phyloP scores from a whole-genome alignment of 805 yeast species.

The Phaffomyces opuntiae region DNA sequence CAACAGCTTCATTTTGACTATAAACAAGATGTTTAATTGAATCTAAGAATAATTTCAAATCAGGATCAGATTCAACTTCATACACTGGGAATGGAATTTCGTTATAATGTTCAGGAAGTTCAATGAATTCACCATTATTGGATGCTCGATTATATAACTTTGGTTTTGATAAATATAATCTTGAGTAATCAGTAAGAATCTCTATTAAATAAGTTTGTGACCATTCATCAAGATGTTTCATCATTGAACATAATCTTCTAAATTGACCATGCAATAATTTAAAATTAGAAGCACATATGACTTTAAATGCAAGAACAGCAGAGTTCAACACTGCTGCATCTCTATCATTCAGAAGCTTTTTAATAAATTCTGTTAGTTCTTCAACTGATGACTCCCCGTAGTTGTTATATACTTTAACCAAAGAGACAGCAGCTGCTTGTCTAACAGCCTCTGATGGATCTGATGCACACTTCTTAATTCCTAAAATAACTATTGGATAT shows the following conservation, averaged over 20 bases:
- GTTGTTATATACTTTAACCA: slow-evolving; percentile 47
- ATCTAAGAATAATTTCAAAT: slow-evolving; percentile 47
- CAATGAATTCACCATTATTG: slow-evolving; percentile 22
- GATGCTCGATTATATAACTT: slow-evolving; percentile 29
- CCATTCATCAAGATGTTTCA: slow-evolving; percentile 63
- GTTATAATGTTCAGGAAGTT: slow-evolving; percentile 38
- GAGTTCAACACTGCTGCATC: slow-evolving; percentile 63
- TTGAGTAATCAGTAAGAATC: slow-evolving; percentile 57
- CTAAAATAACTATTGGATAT: slow-evolving; percentile 67
- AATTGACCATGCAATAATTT: slow-evolving; percentile 67
- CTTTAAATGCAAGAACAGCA: slow-evolving; percentile 51
- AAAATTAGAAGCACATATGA: slow-evolving; percentile 48
- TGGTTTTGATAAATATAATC: slow-evolving; percentile 54
- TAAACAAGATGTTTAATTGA: slow-evolving; percentile 40
- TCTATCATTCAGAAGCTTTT: slow-evolving; percentile 54
- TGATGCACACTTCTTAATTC: slow-evolving; percentile 56
- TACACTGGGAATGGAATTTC: slow-evolving; percentile 32
- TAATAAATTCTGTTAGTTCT: slow-evolving; percentile 45
- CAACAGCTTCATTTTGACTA: slow-evolving; percentile 51
- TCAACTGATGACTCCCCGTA: slow-evolving; percentile 36
- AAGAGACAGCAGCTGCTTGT: slow-evolving; percentile 69
- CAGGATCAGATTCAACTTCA: slow-evolving; percentile 43
- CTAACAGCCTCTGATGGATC: slow-evolving; percentile 80
- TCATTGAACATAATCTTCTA: slow-evolving; percentile 44
- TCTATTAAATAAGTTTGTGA: slow-evolving; percentile 55